Evolutionary conservation across 768 basidiomycete species (phyloP), one percentile per base, ranked within the genome.

Genomic region (Ramaria rubella): DNA sequence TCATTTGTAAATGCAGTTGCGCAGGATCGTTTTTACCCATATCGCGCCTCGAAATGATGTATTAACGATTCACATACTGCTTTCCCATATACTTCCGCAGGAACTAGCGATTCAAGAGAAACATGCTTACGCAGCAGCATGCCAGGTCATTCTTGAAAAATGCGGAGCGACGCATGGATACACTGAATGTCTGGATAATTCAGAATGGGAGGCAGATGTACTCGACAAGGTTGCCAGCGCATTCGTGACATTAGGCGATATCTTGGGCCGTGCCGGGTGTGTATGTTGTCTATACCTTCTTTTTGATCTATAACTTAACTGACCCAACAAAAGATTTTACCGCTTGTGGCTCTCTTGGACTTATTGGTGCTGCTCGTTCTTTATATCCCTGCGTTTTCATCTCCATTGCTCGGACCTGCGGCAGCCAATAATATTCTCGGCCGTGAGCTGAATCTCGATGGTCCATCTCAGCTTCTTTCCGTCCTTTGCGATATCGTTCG

Each of bases 21-120:
- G 78, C 60, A 75, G 78, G 40, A 73, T 85, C 27, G 66, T 88
- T n/a, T 63, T 87, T 52, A 80, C 78, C 0, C 87, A 89, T 66
- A 70, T 46, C 12, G 55, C 45, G n/a, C 38, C 54, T 8, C 46
- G 49, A 27, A 34, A 48, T 17, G 54, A 56, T 26, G 50, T 31
- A 42, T 50, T 55, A 36, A 60, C 54, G 29, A 48, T 52, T 9
- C 62, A 56, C 29, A 44, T 50, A 12, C 58, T 57, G 26, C 23
- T 59, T 30, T 59, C 54, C 26, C 38, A 21, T 38, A n/a, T 23
- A 36, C 34, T 59, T 44, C 57, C 53, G 36, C 19, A 2, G 29
- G 49, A 44, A 43, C 50, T 33, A 8, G 29, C 49, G 6, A 21
- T 26, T 24, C n/a, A 42, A 19, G 36, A 36, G 9, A 30, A 17